Evolutionary conservation across 176 grass and related monocot genomes (phyloP).

Genomic region (Sorghum bicolor): DNA sequence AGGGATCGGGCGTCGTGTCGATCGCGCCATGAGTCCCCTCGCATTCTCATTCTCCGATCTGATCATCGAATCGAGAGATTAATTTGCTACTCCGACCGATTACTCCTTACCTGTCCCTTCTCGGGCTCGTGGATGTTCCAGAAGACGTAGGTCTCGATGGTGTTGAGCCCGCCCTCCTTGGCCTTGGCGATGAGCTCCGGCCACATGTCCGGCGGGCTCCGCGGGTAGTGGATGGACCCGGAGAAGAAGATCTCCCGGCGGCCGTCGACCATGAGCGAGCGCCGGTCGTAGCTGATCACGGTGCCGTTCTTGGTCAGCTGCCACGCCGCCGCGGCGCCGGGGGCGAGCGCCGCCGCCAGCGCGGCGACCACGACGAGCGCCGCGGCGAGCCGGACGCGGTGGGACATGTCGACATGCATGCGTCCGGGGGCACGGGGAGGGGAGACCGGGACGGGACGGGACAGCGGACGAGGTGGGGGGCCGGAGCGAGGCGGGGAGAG

Average conservation of each 20-base stretch:
- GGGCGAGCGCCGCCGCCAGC: not conserved
- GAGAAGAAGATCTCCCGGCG: slow-evolving; percentile 71
- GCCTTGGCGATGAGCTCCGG: slow-evolving; percentile 60
- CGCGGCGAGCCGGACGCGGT: slow-evolving; percentile 12
- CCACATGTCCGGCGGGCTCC: slow-evolving; percentile 69
- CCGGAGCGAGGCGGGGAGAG: not conserved
- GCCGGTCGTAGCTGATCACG: slow-evolving; percentile 56
- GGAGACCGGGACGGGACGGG: not conserved
- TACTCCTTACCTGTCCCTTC: slow-evolving; percentile 37
- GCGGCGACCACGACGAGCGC: not conserved
- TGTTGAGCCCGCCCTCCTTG: slow-evolving; percentile 73
- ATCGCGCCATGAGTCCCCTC: too few species aligned
- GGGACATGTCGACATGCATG: slow-evolving; percentile 2
- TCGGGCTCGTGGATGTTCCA: slow-evolving; percentile 85
- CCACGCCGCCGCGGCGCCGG: not conserved
- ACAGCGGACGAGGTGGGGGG: rapidly evolving
- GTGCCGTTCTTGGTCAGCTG: slow-evolving; percentile 11
- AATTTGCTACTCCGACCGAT: too few species aligned
- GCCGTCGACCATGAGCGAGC: slow-evolving; percentile 76
- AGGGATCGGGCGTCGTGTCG: too few species aligned
- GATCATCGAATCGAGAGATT: too few species aligned
- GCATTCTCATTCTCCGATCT: too few species aligned
- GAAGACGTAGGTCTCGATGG: slow-evolving; percentile 76
- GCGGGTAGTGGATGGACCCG: slow-evolving; percentile 83
- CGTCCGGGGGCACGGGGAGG: not conserved